Percentiles rank a stretch among this genome's conserved stretches.
Conservation (phyloP, 176 grass and related monocot species). For the Carex myosuroides region DNA sequence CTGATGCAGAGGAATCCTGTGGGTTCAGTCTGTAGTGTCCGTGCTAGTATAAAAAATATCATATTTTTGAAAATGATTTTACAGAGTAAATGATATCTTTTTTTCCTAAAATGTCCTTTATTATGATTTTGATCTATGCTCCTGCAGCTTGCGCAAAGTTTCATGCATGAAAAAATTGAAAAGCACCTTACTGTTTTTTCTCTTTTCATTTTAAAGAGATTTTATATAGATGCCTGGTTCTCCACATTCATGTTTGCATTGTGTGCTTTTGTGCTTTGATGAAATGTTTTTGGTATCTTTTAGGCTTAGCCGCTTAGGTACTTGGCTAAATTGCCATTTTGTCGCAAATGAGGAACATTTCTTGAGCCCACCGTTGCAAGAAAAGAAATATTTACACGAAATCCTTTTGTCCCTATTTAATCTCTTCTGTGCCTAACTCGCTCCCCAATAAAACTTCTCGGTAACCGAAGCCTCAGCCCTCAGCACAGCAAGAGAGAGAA, state of each 20-base stretch:
- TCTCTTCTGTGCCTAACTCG: slow-evolving; percentile 3
- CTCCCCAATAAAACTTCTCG: slow-evolving; percentile 13
- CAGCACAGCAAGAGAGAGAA: neutral
- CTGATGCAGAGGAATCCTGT: too few species aligned
- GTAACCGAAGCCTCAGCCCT: neutral
- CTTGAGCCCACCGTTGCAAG: slow-evolving; percentile 22
- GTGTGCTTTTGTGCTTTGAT: neutral
- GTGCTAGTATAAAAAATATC: too few species aligned
- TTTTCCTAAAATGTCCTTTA: neutral
- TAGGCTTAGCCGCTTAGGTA: neutral
- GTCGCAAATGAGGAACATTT: slow-evolving; percentile 1
- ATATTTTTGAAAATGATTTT: too few species aligned
- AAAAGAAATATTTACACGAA: slow-evolving; percentile 19
- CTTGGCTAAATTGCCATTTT: neutral
- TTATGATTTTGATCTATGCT: neutral
- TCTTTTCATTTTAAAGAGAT: too few species aligned
- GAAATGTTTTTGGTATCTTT: neutral
- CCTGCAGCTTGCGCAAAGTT: neutral
- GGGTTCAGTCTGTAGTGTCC: too few species aligned
- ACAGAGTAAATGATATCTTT: neutral
- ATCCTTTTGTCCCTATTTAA: slow-evolving; percentile 4
- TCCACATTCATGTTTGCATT: neutral
- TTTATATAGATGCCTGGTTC: too few species aligned
- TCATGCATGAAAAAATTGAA: too few species aligned
- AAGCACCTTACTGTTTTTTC: too few species aligned